Evolutionary conservation across 805 yeast species (phyloP), one percentile per base, ranked within the genome.

Genomic region (Nakazawaea wickerhamii): DNA sequence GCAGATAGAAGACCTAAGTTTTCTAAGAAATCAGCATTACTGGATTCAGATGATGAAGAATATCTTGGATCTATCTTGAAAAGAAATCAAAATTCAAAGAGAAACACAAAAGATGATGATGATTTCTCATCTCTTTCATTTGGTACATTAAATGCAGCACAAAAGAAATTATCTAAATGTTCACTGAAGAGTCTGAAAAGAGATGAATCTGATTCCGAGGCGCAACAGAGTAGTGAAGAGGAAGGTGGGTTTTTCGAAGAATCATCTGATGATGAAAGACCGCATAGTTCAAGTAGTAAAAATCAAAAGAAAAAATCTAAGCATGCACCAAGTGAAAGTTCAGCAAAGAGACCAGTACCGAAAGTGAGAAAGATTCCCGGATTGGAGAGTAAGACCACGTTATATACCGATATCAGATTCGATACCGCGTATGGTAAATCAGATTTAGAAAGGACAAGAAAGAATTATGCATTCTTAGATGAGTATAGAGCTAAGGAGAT

Each of bases 361-460:
- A 68, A 70, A 49, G 68, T 87, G 28, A 71, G 98, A 50, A 79
- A 81, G 34, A 80, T 90, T 10, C 91, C 85, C 2, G 93, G 91
- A 0, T 57, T 84, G 36, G 69, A 67, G 19, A 67, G 60, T 50
- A 53, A 60, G 39, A 53, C 60, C 13, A 67, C 66, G 13, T 61
- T 82, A 22, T 81, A 84, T 57, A 73, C 77, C 38, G 99, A 93
- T 64, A 82, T 95, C 26, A 71, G 99, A 51, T 93, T 93, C 59
- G 96, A 93, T 60, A 75, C 91, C 3, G 89, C 96, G 0, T 78
- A 79, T 49, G 98, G 98, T 44, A 83, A 79, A 52, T 86, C 93
- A 1, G 91, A 90, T 57, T 63, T 75, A 45, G 65, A 69, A 25
- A 69, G 71, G 45, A 75, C 85, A 14, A 70, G 97, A 47, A 76